Percentiles rank a stretch among this genome's conserved stretches.
Evolutionary conservation across 2,329 filamentous ascomycete genomes (phyloP).

Genomic region (Neonectria sp.): DNA sequence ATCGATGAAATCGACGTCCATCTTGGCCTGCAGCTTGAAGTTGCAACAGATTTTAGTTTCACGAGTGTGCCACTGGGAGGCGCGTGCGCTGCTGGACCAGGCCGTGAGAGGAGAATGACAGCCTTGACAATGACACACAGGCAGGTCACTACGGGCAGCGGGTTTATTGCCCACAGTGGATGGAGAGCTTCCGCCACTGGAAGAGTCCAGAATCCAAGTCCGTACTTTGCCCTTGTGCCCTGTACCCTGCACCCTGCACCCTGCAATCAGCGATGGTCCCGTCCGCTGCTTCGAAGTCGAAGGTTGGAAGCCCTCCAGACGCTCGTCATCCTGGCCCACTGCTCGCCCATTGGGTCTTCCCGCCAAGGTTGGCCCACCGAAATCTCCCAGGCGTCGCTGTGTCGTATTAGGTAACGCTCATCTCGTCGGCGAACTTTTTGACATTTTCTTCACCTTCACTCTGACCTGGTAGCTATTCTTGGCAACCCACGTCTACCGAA

Average conservation of each 20-base stretch:
- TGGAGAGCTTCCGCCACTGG: slow-evolving; percentile 3
- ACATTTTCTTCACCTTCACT: slow-evolving; percentile 1
- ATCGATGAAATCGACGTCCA: slow-evolving; percentile 23
- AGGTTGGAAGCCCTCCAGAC: slow-evolving; percentile 41
- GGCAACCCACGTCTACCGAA: neutral
- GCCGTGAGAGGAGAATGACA: slow-evolving; percentile 10
- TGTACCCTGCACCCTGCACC: slow-evolving; percentile 15
- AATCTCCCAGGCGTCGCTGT: slow-evolving; percentile 36
- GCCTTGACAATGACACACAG: slow-evolving; percentile 17
- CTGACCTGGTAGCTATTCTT: slow-evolving; percentile 11
- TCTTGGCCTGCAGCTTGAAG: neutral
- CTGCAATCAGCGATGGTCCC: slow-evolving; percentile 30
- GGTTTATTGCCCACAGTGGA: neutral
- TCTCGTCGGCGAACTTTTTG: slow-evolving; percentile 4
- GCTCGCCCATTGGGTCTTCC: slow-evolving; percentile 28
- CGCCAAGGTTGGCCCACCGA: slow-evolving; percentile 27
- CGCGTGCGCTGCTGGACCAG: slow-evolving; percentile 24
- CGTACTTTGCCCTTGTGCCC: slow-evolving; percentile 17
- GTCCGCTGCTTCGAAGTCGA: slow-evolving; percentile 34
- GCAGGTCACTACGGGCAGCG: neutral
- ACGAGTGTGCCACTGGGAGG: slow-evolving; percentile 28
- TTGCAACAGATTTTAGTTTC: slow-evolving; percentile 29
- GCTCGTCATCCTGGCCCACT: slow-evolving; percentile 31
- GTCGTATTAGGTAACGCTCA: slow-evolving; percentile 34
- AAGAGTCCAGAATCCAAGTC: slow-evolving; percentile 1